phyloP scores from a whole-genome alignment of 805 yeast species.

The Starmerella sirachaensis region DNA sequence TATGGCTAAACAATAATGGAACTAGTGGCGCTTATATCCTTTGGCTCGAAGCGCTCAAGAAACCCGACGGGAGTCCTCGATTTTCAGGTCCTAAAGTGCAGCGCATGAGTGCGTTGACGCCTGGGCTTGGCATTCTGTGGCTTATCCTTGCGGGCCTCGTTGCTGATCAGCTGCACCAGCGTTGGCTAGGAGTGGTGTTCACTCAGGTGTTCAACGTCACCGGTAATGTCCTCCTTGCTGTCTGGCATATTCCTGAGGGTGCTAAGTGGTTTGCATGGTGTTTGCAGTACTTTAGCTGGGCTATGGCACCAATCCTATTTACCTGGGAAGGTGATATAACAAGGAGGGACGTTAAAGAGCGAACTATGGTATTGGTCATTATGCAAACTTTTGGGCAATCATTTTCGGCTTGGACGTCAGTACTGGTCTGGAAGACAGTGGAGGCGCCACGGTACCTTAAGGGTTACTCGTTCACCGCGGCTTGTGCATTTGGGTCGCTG shows the following conservation, averaged over 20 bases:
- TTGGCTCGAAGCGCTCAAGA: conserved; percentile 45
- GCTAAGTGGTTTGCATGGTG: conserved; percentile 53
- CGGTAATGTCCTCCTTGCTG: conserved; percentile 42
- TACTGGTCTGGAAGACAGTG: conserved; percentile 32
- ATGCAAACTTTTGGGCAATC: conserved; percentile 44
- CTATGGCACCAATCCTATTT: conserved; percentile 49
- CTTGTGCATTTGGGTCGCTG: conserved; percentile 16
- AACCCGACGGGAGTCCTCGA: conserved; percentile 30
- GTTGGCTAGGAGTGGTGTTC: conserved; percentile 44
- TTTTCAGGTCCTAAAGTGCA: conserved; percentile 30
- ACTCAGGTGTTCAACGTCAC: conserved; percentile 43
- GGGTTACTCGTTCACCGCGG: conserved; percentile 22
- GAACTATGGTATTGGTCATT: conserved; percentile 40
- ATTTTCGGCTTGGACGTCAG: conserved; percentile 42
- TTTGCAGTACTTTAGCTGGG: conserved; percentile 46
- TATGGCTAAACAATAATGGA: conserved; percentile 46
- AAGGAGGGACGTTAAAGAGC: conserved; percentile 40
- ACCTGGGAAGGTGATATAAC: conserved; percentile 50
- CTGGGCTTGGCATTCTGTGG: conserved; percentile 43
- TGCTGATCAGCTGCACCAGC: conserved; percentile 40
- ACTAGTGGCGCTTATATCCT: conserved; percentile 45
- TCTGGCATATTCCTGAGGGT: conserved; percentile 42
- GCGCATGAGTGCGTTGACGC: conserved; percentile 41
- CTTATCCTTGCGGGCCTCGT: conserved; percentile 18
- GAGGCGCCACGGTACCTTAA: conserved; percentile 23